phyloP scores from a whole-genome alignment of 306 rosid species.

The Potentilla sterilis region DNA sequence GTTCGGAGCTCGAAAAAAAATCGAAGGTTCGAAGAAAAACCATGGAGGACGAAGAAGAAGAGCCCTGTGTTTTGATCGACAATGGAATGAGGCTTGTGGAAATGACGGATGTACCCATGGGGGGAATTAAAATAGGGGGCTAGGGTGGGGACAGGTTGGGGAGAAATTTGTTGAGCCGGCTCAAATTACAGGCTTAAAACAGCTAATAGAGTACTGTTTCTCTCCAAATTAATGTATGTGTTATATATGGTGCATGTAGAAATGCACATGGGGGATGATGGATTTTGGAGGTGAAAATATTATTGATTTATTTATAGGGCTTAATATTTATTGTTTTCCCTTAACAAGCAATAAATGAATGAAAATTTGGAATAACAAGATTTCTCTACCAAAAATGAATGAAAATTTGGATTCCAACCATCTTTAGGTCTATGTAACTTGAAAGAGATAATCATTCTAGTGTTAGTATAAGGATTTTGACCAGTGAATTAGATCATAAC shows the following conservation, averaged over 20 bases:
- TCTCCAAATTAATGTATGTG: background rate
- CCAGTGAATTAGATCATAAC: no score
- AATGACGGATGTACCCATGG: constrained; percentile 52
- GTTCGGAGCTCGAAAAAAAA: constrained; percentile 60
- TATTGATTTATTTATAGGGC: background rate
- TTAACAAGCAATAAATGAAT: no score
- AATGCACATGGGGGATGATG: constrained; percentile 16
- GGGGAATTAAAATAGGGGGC: background rate
- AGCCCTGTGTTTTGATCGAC: constrained; percentile 84
- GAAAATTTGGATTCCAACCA: no score
- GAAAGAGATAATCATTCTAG: no score
- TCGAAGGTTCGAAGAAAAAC: constrained; percentile 65
- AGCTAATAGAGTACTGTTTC: constrained; percentile 14
- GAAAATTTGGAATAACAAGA: no score
- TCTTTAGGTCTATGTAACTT: no score
- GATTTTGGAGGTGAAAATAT: background rate
- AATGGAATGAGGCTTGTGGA: constrained; percentile 36
- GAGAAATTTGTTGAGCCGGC: constrained; percentile 18
- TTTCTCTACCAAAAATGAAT: no score
- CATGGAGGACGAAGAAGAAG: constrained; percentile 61
- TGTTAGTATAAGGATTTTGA: no score
- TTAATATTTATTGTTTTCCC: background rate
- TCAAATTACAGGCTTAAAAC: constrained; percentile 25
- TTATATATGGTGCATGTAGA: background rate
- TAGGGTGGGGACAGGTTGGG: constrained; percentile 28